Base-by-base conservation (phyloP, 495 filamentous ascomycete genomes). In the Penicillium psychrofluorescens region DNA sequence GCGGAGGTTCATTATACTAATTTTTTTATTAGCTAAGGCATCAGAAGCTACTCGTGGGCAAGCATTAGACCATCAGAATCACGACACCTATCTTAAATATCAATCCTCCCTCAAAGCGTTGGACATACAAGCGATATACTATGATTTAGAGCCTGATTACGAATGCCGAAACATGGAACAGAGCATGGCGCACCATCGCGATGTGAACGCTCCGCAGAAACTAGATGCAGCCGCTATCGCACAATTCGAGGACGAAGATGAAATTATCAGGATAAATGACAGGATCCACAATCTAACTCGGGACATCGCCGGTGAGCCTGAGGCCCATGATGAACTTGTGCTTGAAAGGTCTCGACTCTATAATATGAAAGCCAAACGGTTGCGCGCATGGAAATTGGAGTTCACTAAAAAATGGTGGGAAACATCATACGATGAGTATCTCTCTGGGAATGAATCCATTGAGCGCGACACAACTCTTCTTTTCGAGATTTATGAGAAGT, bases 1-100 rank as follows among this genome's bases (percentile, higher is more conserved):
- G n/a, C n/a, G n/a, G 14, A 30, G 27, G 8, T 43, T 5, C 6
- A 33, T 35, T 22, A 15, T 44, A 34, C 30, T 45, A 35, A 44
- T 29, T 28, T 7, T 44, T 16, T 31, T n/a, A 45, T 38, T 28
- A 60, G 53, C 50, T 4, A 52, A 56, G 32, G 53, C 50, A 44
- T 56, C 53, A 2, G 41, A 56, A 36, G 50, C 53, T n/a, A 52
- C 53, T 11, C 43, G 39, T 33, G 39, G 49, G 29, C 45, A 59
- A 36, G 50, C 50, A 8, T 44, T 59, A 37, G 34, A 59, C 33
- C 43, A 59, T 34, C 29, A 51, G 36, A 51, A 52, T 35, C 52
- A 53, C 46, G 28, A 55, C 16, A 55, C 52, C 8, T 56, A 50
- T 35, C 22, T 60, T 6, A 60, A 56, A 45, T 60, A 60, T 33